Conservation (phyloP, 495 filamentous ascomycete species). For the Xylaria acuta region DNA sequence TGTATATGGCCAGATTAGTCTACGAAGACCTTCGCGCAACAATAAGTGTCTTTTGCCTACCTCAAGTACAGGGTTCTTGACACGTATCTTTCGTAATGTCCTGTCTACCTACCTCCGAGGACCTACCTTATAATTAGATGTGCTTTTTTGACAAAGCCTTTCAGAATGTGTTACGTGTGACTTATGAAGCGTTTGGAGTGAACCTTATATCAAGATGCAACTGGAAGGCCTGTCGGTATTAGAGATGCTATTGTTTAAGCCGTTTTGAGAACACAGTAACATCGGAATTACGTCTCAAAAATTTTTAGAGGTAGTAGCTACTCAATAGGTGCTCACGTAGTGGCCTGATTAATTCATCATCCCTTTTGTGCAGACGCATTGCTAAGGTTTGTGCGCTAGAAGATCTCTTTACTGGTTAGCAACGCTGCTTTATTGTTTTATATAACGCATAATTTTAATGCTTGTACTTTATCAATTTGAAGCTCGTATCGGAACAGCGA, state of each 20-base stretch:
- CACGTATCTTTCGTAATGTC: not conserved
- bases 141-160: not conserved
- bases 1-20: too few relatives aligned
- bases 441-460: not conserved
- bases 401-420: not conserved
- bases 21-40: too few relatives aligned
- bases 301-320: not conserved
- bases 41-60: too few relatives aligned
- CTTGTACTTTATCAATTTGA: not conserved
- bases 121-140: not conserved
- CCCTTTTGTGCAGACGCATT: not conserved
- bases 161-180: not conserved
- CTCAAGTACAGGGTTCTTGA: too few relatives aligned
- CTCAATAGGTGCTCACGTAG: not conserved
- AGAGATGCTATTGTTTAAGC: not conserved
- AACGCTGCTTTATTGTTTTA: constrained; percentile 9
- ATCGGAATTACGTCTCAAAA: not conserved
- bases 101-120: not conserved
- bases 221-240: not conserved
- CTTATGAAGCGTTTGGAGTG: not conserved
- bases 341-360: not conserved
- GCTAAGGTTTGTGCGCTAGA: not conserved
- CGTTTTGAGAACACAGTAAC: not conserved
- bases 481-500: not conserved
- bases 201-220: not conserved